Evolutionary conservation across 768 basidiomycete genomes (phyloP).

Genomic region (Exsudoporus frostii): DNA sequence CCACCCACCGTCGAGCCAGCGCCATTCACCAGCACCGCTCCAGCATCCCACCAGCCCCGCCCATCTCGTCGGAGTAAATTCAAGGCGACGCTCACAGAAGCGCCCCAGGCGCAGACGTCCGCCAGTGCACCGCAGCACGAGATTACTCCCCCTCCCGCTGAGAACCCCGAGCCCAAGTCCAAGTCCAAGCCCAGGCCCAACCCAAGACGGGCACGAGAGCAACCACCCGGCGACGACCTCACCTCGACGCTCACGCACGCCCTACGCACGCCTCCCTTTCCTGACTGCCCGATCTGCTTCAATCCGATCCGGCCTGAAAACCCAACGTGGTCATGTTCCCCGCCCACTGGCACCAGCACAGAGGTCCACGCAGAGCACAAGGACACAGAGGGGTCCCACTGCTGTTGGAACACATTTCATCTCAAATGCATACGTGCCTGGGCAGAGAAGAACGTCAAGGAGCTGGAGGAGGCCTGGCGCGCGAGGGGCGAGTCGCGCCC

Average conservation of each 20-base stretch:
- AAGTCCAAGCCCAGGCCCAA: not conserved
- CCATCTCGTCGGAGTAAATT: slow-evolving; percentile 36
- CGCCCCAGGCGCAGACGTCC: not conserved
- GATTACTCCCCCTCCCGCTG: not conserved
- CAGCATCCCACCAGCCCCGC: slow-evolving; percentile 4
- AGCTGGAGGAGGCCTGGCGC: slow-evolving; percentile 67
- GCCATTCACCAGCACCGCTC: not conserved
- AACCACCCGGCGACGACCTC: slow-evolving; percentile 53
- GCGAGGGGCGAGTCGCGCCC: slow-evolving; percentile 62
- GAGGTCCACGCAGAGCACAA: slow-evolving; percentile 1
- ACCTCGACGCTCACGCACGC: slow-evolving; percentile 68
- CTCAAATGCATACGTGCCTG: slow-evolving; percentile 85
- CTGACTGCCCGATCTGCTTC: slow-evolving; percentile 86
- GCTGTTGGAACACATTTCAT: slow-evolving; percentile 92
- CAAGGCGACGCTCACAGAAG: slow-evolving; percentile 34
- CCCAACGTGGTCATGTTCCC: slow-evolving; percentile 85
- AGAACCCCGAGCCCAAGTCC: not conserved
- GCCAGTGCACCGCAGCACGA: not conserved
- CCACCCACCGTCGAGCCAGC: not conserved
- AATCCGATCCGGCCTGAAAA: slow-evolving; percentile 73
- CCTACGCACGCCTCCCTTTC: slow-evolving; percentile 66
- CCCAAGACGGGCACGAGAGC: slow-evolving; percentile 10
- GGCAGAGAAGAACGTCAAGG: slow-evolving; percentile 80
- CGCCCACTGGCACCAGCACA: slow-evolving; percentile 29
- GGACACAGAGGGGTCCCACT: slow-evolving; percentile 40